These are phyloP conservation scores for Solidago caesia DNA, from an alignment of 129 eudicot species.

Conservation along the genomic window DNA sequence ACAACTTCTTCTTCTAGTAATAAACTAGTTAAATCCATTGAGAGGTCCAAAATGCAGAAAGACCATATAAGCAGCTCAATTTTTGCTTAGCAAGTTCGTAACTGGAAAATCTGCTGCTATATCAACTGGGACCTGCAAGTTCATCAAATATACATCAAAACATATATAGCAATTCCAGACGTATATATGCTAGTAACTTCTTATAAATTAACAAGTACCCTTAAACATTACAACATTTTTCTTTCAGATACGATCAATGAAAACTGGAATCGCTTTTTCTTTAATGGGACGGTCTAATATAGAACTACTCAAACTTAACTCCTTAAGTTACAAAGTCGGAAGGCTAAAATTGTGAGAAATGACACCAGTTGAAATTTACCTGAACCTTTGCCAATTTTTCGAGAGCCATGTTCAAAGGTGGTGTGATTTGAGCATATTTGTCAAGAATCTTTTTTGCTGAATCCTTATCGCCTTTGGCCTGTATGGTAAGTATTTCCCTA, in stretches of 20 bases:
- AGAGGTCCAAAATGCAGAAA: neutral
- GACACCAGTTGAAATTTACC: constrained; percentile 40
- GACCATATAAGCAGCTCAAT: constrained; percentile 10
- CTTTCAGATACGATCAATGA: neutral
- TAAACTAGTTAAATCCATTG: neutral
- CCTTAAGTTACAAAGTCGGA: neutral
- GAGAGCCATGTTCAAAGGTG: constrained; percentile 60
- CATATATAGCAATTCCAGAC: constrained; percentile 3
- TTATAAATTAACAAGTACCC: neutral
- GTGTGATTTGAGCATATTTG: constrained; percentile 61
- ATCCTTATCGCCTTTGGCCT: constrained; percentile 81
- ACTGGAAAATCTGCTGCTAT: constrained; percentile 80
- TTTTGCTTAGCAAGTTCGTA: constrained; percentile 19
- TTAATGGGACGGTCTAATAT: neutral
- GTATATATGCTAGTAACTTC: neutral
- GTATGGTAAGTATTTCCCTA: constrained; percentile 81
- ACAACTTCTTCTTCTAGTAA: neutral
- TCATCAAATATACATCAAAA: neutral
- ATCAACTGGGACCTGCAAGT: constrained; percentile 71
- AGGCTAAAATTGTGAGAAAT: constrained; percentile 1
- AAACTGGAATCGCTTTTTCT: no score
- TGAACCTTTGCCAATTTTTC: constrained; percentile 56
- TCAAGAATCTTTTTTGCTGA: constrained; percentile 64
- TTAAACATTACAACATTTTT: neutral
- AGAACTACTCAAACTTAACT: neutral